Evolutionary conservation across 192 early-diverging fungal species (phyloP).

Genomic region (Backusella mclennaniae): DNA sequence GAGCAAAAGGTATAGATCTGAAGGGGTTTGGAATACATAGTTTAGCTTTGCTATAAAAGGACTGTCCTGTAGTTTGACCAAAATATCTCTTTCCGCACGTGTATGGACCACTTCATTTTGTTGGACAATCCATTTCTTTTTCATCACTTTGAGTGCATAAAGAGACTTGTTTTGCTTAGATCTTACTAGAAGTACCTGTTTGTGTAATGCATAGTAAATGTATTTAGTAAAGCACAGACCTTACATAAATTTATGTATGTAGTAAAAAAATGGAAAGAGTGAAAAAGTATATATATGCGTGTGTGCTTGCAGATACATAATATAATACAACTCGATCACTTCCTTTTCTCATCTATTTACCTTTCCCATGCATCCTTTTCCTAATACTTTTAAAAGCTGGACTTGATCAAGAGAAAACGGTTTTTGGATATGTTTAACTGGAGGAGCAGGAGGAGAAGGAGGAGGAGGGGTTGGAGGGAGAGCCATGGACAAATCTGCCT

Average conservation of each 20-base stretch:
- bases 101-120: slow-evolving; percentile 77
- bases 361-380: slow-evolving; percentile 81
- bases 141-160: slow-evolving; percentile 78
- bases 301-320: not conserved
- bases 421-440: not conserved
- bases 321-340: not conserved
- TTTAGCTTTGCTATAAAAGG: slow-evolving; percentile 77
- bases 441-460: not conserved
- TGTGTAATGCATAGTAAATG: not conserved
- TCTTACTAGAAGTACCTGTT: slow-evolving; percentile 46
- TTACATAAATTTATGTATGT: not conserved
- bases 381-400: slow-evolving; percentile 72
- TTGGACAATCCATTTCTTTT: slow-evolving; percentile 72
- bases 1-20: slow-evolving; percentile 73
- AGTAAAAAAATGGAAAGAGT: not conserved
- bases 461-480: not conserved
- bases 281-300: not conserved
- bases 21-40: slow-evolving; percentile 72
- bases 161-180: slow-evolving; percentile 73
- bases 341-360: slow-evolving; percentile 41
- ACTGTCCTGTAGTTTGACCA: slow-evolving; percentile 29
- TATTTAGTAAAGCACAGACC: not conserved
- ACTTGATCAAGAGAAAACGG: slow-evolving; percentile 42
- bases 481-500: not conserved
- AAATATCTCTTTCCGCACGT: slow-evolving; percentile 70